A percentile compares a stretch with the other conserved stretches of the same genome.
Conservation (phyloP, 2,329 filamentous ascomycete genomes). For the Scedosporium minutisporum region DNA sequence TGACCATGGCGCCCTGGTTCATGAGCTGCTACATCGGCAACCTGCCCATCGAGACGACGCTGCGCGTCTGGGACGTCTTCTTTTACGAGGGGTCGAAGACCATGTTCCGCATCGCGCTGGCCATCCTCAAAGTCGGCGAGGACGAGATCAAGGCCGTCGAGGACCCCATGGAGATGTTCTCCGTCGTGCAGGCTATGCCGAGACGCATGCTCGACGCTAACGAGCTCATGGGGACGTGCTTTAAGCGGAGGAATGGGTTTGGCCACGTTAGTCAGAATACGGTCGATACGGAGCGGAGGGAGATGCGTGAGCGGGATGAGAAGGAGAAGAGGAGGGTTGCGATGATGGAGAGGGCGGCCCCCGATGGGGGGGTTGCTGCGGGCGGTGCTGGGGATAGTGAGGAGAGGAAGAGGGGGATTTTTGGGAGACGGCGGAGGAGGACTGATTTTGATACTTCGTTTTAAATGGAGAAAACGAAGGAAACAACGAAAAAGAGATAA, state of each 20-base stretch:
- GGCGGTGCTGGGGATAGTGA: neutral
- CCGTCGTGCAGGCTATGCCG: constrained; percentile 81
- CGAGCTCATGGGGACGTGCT: constrained; percentile 70
- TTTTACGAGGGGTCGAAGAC: constrained; percentile 95
- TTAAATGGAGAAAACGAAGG: too few species aligned
- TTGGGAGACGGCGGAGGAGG: constrained; percentile 6
- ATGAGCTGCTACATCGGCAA: constrained; percentile 96
- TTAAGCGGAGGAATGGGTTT: constrained; percentile 70
- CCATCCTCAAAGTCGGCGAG: constrained; percentile 86
- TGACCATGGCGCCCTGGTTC: constrained; percentile 94
- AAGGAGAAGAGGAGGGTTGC: constrained; percentile 21
- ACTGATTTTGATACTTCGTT: too few species aligned
- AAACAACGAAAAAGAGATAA: too few species aligned
- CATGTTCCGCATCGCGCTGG: constrained; percentile 81
- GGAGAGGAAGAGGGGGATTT: neutral
- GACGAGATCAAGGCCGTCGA: constrained; percentile 65
- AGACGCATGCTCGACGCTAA: constrained; percentile 76
- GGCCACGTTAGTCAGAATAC: constrained; percentile 71
- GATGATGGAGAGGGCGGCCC: neutral
- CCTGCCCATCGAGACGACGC: constrained; percentile 79
- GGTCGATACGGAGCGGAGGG: constrained; percentile 66
- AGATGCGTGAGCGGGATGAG: constrained; percentile 50
- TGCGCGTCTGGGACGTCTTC: constrained; percentile 91
- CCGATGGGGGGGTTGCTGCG: neutral
- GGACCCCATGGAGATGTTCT: constrained; percentile 93